phyloP scores from a whole-genome alignment of 345 rosid genomes.

The Salix koriyanagi region DNA sequence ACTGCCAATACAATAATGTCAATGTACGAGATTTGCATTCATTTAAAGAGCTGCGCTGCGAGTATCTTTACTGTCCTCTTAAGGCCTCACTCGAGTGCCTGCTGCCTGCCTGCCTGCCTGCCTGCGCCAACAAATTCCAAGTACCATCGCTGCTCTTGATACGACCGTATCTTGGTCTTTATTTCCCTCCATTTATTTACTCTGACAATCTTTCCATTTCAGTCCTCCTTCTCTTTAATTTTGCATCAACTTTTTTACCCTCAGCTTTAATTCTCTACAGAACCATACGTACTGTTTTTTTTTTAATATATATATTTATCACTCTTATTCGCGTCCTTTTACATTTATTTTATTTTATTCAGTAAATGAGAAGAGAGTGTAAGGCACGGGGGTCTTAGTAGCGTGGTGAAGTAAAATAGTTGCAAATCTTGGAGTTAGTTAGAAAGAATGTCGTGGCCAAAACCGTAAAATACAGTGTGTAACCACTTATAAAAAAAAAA shows the following conservation, averaged over 20 bases:
- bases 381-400: background rate
- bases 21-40: background rate
- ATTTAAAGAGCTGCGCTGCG: background rate
- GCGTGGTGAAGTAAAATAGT: background rate
- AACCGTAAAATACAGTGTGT: background rate
- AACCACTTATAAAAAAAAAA: background rate
- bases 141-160: background rate
- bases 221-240: background rate
- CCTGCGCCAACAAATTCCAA: background rate
- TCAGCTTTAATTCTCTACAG: too few species aligned
- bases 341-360: too few species aligned
- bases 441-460: background rate
- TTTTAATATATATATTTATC: background rate
- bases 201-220: background rate
- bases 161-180: too few species aligned
- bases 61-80: background rate
- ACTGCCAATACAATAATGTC: background rate
- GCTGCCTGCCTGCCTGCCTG: background rate
- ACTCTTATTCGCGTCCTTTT: too few species aligned
- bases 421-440: slow-evolving; percentile 1
- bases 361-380: background rate
- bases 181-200: background rate
- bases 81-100: background rate
- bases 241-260: background rate
- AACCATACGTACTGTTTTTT: too few species aligned